Conservation (phyloP, 1,284 basidiomycete species). For the Athelia psychrophila region DNA sequence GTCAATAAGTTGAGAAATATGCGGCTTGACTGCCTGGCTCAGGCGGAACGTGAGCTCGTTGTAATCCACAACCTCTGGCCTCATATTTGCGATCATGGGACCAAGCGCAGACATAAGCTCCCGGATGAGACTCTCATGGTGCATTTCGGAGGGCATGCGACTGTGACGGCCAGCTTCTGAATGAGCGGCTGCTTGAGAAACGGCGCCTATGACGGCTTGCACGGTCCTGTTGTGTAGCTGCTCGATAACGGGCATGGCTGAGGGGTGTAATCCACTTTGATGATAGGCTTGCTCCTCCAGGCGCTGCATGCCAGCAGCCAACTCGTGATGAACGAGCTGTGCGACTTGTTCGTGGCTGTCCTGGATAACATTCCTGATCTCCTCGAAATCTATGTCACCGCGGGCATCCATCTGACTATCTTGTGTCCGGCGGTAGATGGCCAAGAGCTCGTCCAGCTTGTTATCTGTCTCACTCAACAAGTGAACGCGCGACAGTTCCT, state of each 20-base stretch:
- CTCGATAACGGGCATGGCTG: constrained; percentile 46
- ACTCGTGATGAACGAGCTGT: constrained; percentile 54
- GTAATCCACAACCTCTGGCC: constrained; percentile 69
- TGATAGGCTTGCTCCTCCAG: constrained; percentile 29
- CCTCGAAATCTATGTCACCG: constrained; percentile 74
- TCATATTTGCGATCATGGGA: constrained; percentile 59
- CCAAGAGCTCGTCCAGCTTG: constrained; percentile 62
- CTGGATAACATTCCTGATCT: constrained; percentile 68
- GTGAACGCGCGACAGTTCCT: constrained; percentile 32
- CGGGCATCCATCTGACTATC: constrained; percentile 67
- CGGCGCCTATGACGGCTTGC: constrained; percentile 54
- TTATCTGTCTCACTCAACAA: constrained; percentile 40
- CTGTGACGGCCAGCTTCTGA: constrained; percentile 38
- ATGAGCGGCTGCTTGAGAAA: constrained; percentile 58
- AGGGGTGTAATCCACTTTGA: constrained; percentile 18
- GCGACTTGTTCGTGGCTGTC: constrained; percentile 62
- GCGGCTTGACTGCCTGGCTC: constrained; percentile 81
- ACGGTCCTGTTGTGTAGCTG: constrained; percentile 53
- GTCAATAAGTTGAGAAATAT: constrained; percentile 83
- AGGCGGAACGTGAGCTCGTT: constrained; percentile 70
- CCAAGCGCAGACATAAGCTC: constrained; percentile 55
- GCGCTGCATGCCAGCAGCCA: constrained; percentile 41
- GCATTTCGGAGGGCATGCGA: constrained; percentile 23
- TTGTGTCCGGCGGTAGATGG: constrained; percentile 63
- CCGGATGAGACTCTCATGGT: constrained; percentile 52